Evolutionary conservation across 2,329 filamentous ascomycete species (phyloP), one percentile per base, ranked within the genome.

Genomic region (Talaromyces amestolkiae): DNA sequence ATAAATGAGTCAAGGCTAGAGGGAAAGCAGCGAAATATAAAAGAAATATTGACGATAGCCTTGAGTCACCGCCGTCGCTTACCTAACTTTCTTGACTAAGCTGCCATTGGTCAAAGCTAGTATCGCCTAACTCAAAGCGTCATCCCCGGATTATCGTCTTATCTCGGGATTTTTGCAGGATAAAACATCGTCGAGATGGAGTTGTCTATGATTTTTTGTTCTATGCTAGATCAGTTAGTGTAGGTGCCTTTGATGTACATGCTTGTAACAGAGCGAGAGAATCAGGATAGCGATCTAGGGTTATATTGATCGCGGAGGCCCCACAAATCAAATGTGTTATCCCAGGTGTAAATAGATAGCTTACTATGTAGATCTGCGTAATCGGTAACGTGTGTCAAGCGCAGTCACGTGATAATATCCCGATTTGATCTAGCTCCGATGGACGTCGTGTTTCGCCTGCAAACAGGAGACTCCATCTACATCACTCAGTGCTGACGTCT

Each of bases 31-130:
- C n/a, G n/a, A 17, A 43, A 33, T 31, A 31, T 15, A 33, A 49
- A 24, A 41, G 49, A 43, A 54, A 27, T 45, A 27, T 65, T 51
- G 31, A 64, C 41, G 51, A 37, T 35, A 56, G 49, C 54, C 22
- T 31, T 64, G 58, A 58, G 33, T 53, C 43, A 27, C 22, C 63
- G 54, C 47, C 60, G 39, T 61, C 41, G 43, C 58, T 61, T 47
- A 47, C 43, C 56, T 35, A 65, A 56, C 9, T 11, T 2, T 22
- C 24, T 24, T 37, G 33, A 22, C 53, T 39, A 56, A 56, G 53
- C 37, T 15, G 33, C 11, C 33, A 59, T 61, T 65, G 63, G 56
- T 37, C 31, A 13, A 43, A 61, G 33, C 37, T 49, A 11, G n/a
- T 19, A 43, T 31, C 13, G 4, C 54, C 63, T 53, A 65, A 54